A percentile compares a stretch with the other conserved stretches of the same genome.
Evolutionary conservation across 345 rosid species (phyloP).

Genomic region (Lepidium sativum): DNA sequence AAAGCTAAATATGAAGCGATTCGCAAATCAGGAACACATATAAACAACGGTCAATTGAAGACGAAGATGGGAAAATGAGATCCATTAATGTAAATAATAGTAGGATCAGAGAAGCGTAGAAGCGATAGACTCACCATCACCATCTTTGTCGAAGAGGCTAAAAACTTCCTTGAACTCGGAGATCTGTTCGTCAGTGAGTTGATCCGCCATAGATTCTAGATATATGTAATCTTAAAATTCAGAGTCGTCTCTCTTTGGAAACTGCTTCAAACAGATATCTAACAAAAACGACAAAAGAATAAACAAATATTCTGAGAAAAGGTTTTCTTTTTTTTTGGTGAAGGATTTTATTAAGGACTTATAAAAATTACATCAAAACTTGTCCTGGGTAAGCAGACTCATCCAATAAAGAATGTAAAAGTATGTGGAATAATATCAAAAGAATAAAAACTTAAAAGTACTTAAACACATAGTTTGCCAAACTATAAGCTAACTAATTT

Average conservation of each 20-base stretch:
- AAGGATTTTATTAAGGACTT: too few species aligned
- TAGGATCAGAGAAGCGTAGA: not conserved
- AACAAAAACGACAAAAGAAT: constrained; percentile 4
- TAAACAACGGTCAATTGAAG: not conserved
- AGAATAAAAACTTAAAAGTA: too few species aligned
- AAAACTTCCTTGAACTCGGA: constrained; percentile 30
- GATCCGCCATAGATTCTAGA: constrained; percentile 23
- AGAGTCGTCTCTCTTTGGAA: not conserved
- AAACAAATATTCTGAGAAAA: not conserved
- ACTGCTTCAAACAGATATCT: not conserved
- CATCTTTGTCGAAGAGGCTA: constrained; percentile 29
- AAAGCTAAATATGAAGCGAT: not conserved
- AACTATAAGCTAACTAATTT: too few species aligned
- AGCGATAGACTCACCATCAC: constrained; percentile 19
- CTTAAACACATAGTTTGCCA: too few species aligned
- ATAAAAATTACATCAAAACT: too few species aligned
- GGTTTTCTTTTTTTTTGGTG: too few species aligned
- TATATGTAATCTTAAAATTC: not conserved
- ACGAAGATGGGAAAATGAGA: not conserved
- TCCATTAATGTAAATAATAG: not conserved
- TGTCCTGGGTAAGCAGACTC: too few species aligned
- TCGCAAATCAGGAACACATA: not conserved
- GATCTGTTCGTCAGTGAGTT: constrained; percentile 28
- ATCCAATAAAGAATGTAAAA: too few species aligned
- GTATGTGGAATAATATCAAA: too few species aligned